These are phyloP conservation scores for Inosperma sp. DNA, from an alignment of 768 basidiomycete genomes.

Conservation along the genomic window DNA sequence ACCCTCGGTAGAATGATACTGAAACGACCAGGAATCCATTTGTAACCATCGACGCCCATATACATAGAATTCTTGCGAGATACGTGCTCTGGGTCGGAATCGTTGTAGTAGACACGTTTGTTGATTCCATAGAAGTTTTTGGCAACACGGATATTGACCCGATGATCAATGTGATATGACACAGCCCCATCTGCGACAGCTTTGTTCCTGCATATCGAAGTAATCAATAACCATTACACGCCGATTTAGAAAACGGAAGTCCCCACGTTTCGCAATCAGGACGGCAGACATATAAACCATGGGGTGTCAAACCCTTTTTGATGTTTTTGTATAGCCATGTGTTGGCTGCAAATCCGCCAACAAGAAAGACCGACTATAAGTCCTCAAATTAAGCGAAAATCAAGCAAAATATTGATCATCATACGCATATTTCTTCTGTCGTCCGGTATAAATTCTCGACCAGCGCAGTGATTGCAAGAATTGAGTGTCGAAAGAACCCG, in stretches of 20 bases:
- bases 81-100: constrained; percentile 23
- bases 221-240: too few relatives aligned
- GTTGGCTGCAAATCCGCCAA: constrained; percentile 49
- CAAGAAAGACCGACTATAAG: constrained; percentile 37
- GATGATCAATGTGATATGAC: constrained; percentile 34
- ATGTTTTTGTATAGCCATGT: constrained; percentile 41
- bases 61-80: constrained; percentile 25
- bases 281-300: constrained; percentile 33
- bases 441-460: constrained; percentile 13
- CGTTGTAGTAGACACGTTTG: constrained; percentile 20
- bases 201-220: too few relatives aligned
- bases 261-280: constrained; percentile 43
- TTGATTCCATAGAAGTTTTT: constrained; percentile 39
- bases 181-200: too few relatives aligned
- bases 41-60: constrained; percentile 30
- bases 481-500: constrained; percentile 24
- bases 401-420: constrained; percentile 10
- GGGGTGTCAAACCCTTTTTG: constrained; percentile 28
- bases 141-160: constrained; percentile 38
- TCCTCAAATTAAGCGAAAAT: background rate
- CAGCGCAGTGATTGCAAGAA: constrained; percentile 19
- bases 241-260: too few relatives aligned
- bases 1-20: constrained; percentile 36
- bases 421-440: too few relatives aligned
- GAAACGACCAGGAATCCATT: constrained; percentile 32